Conservation (phyloP, 2,329 filamentous ascomycete genomes). For the Penicillium occitanis region DNA sequence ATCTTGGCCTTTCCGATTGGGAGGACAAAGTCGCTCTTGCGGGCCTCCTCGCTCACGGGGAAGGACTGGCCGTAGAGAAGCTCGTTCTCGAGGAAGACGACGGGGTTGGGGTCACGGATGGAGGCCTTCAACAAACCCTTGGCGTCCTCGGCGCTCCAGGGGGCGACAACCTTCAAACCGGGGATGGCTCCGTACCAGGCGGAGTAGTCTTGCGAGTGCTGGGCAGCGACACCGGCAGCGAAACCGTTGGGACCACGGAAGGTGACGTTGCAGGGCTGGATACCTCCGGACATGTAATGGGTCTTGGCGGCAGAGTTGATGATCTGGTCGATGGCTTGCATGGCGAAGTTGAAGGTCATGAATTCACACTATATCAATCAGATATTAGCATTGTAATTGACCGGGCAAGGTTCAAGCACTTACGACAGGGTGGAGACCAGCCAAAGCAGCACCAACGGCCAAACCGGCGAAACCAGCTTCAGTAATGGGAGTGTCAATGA, state of each 20-base stretch:
- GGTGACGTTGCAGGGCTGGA: constrained; percentile 99
- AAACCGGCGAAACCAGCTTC: constrained; percentile 94
- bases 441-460: constrained; percentile 89
- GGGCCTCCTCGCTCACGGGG: constrained; percentile 95
- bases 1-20: constrained; percentile 99
- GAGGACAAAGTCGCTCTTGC: constrained; percentile 94
- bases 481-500: constrained; percentile 98
- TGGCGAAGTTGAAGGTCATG: constrained; percentile 99
- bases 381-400: background rate
- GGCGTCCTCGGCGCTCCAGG: constrained; percentile 96
- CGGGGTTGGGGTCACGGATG: constrained; percentile 96
- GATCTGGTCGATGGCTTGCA: constrained; percentile 99
- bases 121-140: constrained; percentile 98
- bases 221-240: constrained; percentile 88
- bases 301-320: constrained; percentile 99
- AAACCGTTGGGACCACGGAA: constrained; percentile 99
- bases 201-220: constrained; percentile 98
- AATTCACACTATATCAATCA: constrained; percentile 76
- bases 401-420: constrained; percentile 42
- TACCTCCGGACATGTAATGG: constrained; percentile 99
- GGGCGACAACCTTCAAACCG: constrained; percentile 92
- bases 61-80: constrained; percentile 88
- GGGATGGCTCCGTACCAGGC: constrained; percentile 99
- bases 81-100: constrained; percentile 86
- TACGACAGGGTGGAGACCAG: constrained; percentile 90